A percentile compares a stretch with the other conserved stretches of the same genome.
Evolutionary conservation across 768 basidiomycete genomes (phyloP).

Genomic region (Leucocoprinus birnbaumii): DNA sequence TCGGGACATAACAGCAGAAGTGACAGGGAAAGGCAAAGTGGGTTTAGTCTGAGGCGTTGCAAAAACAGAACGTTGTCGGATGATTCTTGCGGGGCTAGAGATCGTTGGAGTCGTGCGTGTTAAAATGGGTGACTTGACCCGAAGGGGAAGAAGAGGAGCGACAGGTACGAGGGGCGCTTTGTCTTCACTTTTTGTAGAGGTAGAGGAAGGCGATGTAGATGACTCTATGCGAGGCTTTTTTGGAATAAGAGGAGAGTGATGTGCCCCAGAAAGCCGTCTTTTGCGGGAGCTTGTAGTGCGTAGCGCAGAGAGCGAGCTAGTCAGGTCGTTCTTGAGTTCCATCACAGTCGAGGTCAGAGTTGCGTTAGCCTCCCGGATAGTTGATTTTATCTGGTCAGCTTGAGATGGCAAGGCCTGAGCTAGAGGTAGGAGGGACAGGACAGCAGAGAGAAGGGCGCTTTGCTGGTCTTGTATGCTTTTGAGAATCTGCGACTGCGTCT

Average conservation of each 20-base stretch:
- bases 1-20: not conserved
- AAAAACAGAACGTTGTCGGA: not conserved
- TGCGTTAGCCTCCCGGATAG: constrained; percentile 1
- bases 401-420: constrained; percentile 58
- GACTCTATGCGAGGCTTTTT: constrained; percentile 2
- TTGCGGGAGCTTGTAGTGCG: not conserved
- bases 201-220: not conserved
- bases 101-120: not conserved
- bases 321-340: not conserved
- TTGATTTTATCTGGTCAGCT: constrained; percentile 33
- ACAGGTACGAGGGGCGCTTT: not conserved
- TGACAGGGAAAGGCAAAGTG: not conserved
- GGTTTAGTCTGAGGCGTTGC: not conserved
- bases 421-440: constrained; percentile 59
- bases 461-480: constrained; percentile 66
- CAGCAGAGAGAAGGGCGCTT: constrained; percentile 45
- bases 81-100: not conserved
- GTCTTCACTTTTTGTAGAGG: not conserved
- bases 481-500: constrained; percentile 52
- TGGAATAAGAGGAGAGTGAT: not conserved
- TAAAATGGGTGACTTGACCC: not conserved
- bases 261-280: not conserved
- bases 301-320: not conserved
- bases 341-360: not conserved
- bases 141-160: not conserved